Evolutionary conservation across 2,329 filamentous ascomycete species (phyloP).

Genomic region (Nemania serpens): DNA sequence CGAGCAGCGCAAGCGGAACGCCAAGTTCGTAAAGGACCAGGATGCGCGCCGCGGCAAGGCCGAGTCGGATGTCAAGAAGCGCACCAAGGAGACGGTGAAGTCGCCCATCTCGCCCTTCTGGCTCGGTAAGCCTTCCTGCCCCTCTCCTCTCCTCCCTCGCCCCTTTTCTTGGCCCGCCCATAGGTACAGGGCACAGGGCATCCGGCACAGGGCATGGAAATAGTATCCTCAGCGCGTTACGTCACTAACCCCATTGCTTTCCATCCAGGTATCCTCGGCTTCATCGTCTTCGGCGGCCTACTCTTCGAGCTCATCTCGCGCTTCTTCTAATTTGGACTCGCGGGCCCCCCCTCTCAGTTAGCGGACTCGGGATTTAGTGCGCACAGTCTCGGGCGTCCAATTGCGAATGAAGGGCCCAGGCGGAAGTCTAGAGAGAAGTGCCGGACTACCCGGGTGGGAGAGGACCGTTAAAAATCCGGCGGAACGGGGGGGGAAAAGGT

Average conservation of each 20-base stretch:
- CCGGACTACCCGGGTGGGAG: too few relatives aligned
- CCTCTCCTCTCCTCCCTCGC: neutral
- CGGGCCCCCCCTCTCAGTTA: neutral
- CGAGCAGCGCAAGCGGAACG: conserved; percentile 80
- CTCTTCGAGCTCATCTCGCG: conserved; percentile 62
- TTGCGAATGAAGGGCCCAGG: neutral
- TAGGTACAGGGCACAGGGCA: neutral
- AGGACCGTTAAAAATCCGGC: neutral
- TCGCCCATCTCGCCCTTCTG: conserved; percentile 67
- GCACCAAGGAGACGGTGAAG: conserved; percentile 59
- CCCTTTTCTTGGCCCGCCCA: neutral
- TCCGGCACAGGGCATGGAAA: neutral
- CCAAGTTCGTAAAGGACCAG: conserved; percentile 75
- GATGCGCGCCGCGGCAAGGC: conserved; percentile 76
- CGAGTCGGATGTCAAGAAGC: conserved; percentile 66
- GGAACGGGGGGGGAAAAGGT: neutral
- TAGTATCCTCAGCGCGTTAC: neutral
- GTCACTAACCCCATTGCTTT: conserved; percentile 18
- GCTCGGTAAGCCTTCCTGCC: conserved; percentile 50
- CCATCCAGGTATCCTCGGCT: conserved; percentile 57
- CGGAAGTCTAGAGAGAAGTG: neutral
- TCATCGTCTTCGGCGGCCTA: conserved; percentile 65
- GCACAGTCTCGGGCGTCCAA: neutral
- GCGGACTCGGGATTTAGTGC: neutral
- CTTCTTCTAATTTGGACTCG: conserved; percentile 50